Conservation (phyloP, 768 basidiomycete genomes). For the Leucosporidium scottii region DNA sequence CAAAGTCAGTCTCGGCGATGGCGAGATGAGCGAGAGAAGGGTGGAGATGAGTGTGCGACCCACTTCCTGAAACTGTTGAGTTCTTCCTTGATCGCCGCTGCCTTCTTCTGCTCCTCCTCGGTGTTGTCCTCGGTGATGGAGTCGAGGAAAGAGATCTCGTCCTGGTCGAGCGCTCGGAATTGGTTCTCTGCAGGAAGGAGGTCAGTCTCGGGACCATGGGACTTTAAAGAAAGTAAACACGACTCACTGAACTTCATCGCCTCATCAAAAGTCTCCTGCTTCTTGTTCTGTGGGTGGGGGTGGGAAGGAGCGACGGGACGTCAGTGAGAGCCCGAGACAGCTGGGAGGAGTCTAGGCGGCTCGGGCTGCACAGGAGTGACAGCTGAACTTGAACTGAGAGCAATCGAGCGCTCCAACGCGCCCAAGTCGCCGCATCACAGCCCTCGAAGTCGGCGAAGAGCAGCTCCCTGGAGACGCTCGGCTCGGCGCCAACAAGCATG, state of each 20-base stretch:
- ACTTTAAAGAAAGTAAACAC: too few relatives aligned
- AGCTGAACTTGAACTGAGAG: too few relatives aligned
- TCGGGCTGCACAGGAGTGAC: too few relatives aligned
- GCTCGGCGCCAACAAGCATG: too few relatives aligned
- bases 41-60: background rate
- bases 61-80: slow-evolving; percentile 39
- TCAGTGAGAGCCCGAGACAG: too few relatives aligned
- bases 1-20: background rate
- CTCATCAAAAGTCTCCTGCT: slow-evolving; percentile 45
- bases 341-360: too few relatives aligned
- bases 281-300: slow-evolving; percentile 35
- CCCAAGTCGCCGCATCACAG: too few relatives aligned
- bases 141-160: slow-evolving; percentile 43
- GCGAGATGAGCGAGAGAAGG: background rate
- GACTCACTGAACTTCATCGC: slow-evolving; percentile 43
- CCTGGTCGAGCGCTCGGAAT: slow-evolving; percentile 44
- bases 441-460: too few relatives aligned
- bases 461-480: too few relatives aligned
- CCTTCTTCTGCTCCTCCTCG: slow-evolving; percentile 36
- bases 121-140: slow-evolving; percentile 37
- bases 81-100: slow-evolving; percentile 39
- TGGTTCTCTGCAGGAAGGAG: slow-evolving; percentile 39
- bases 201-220: too few relatives aligned
- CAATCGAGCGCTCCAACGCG: too few relatives aligned
- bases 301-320: background rate